phyloP scores from a whole-genome alignment of 139 green algal genomes.

The Micractinium conductrix region DNA sequence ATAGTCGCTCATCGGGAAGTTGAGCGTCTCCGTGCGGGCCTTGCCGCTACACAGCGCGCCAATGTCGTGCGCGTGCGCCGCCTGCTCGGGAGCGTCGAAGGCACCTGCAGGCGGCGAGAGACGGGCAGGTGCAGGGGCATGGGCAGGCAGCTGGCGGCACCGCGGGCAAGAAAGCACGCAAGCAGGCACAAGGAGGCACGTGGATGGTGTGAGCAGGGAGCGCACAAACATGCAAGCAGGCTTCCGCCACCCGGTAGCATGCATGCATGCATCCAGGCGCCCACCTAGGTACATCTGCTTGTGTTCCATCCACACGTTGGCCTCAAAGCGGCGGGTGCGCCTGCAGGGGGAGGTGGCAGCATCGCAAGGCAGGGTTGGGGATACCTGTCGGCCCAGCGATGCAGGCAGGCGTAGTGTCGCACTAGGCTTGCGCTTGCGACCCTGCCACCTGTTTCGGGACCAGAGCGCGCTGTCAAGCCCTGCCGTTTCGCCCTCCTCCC shows the following conservation, averaged over 20 bases:
- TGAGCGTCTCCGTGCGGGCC: conserved; percentile 14
- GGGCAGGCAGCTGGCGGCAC: background rate
- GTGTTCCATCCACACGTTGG: conserved; percentile 38
- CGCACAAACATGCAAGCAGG: too few relatives aligned
- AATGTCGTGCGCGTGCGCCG: conserved; percentile 29
- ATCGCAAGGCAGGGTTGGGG: too few relatives aligned
- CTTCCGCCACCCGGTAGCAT: too few relatives aligned
- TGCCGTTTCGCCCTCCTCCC: background rate
- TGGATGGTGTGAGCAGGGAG: background rate
- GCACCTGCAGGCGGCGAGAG: background rate
- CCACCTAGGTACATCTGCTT: conserved; percentile 37
- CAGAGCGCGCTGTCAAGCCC: too few relatives aligned
- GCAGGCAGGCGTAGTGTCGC: too few relatives aligned
- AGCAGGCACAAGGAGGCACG: background rate
- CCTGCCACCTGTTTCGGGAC: background rate
- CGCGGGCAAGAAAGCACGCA: background rate
- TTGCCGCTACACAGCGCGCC: conserved; percentile 37
- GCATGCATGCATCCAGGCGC: too few relatives aligned
- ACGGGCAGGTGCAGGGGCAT: background rate
- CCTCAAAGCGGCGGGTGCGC: conserved; percentile 24
- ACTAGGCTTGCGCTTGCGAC: background rate
- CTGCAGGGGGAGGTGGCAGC: too few relatives aligned
- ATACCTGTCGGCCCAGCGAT: too few relatives aligned
- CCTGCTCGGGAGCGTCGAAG: conserved; percentile 24
- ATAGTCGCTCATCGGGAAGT: conserved; percentile 32